phyloP scores from a whole-genome alignment of 1,284 basidiomycete species.

The Sphagnurus paluster region DNA sequence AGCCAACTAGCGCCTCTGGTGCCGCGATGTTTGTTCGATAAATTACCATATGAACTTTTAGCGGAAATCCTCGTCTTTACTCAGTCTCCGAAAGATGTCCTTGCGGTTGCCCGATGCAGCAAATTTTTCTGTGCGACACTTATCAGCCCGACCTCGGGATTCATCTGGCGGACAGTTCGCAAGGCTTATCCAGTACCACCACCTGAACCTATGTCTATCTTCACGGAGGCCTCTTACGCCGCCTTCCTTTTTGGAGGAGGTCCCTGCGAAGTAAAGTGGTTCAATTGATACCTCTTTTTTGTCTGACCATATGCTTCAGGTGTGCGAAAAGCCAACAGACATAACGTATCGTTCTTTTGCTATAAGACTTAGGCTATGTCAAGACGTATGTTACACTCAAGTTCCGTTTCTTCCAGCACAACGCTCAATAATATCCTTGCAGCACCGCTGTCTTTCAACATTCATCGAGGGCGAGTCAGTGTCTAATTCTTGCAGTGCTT shows the following conservation, averaged over 20 bases:
- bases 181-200: conserved; percentile 33
- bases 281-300: conserved; percentile 1
- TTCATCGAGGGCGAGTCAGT: conserved; percentile 6
- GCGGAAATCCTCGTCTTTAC: conserved; percentile 31
- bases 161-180: conserved; percentile 55
- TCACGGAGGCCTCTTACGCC: conserved; percentile 49
- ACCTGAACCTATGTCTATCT: conserved; percentile 43
- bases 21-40: conserved; percentile 10
- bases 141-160: conserved; percentile 36
- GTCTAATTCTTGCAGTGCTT: background rate
- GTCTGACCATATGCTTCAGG: conserved; percentile 23
- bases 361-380: conserved; percentile 42
- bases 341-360: conserved; percentile 45
- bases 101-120: conserved; percentile 49
- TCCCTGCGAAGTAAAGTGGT: conserved; percentile 46
- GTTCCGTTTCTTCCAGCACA: background rate
- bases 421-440: background rate
- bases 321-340: conserved; percentile 36
- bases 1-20: background rate
- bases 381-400: conserved; percentile 32
- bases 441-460: conserved; percentile 8
- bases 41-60: conserved; percentile 31
- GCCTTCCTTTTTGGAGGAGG: conserved; percentile 62
- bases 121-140: conserved; percentile 48
- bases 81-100: conserved; percentile 38